These are phyloP conservation scores for Zasmidium citrigriseum DNA, from an alignment of 2,329 filamentous ascomycete genomes.

Conservation along the genomic window DNA sequence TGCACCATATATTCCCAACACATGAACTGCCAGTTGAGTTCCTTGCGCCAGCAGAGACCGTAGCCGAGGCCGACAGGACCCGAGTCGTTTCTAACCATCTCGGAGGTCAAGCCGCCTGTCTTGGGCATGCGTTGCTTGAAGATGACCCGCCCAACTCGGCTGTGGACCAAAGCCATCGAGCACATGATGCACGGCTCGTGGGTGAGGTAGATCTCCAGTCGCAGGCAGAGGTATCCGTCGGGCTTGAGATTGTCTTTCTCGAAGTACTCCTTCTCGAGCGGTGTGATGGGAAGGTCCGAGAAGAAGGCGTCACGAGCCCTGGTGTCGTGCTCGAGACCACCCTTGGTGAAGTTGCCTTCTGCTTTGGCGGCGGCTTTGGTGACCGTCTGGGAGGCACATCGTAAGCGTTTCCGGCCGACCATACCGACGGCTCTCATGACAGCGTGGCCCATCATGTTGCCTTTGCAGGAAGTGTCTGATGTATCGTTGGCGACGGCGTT, in stretches of 20 bases:
- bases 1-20: slow-evolving; percentile 65
- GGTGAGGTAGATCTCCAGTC: slow-evolving; percentile 88
- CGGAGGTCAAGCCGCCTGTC: slow-evolving; percentile 81
- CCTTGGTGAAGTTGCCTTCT: slow-evolving; percentile 32
- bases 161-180: slow-evolving; percentile 93
- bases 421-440: slow-evolving; percentile 80
- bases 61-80: slow-evolving; percentile 49
- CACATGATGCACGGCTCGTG: slow-evolving; percentile 97
- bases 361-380: slow-evolving; percentile 33
- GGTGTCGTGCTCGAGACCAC: slow-evolving; percentile 37
- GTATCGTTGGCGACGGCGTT: slow-evolving; percentile 20
- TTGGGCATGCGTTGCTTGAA: slow-evolving; percentile 77
- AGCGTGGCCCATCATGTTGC: slow-evolving; percentile 77
- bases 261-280: slow-evolving; percentile 65
- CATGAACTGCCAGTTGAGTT: slow-evolving; percentile 83
- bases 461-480: slow-evolving; percentile 42
- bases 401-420: slow-evolving; percentile 63
- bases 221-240: slow-evolving; percentile 90
- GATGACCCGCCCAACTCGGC: slow-evolving; percentile 82
- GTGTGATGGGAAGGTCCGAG: slow-evolving; percentile 67
- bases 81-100: slow-evolving; percentile 47
- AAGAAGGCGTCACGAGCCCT: slow-evolving; percentile 57
- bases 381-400: slow-evolving; percentile 32
- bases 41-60: slow-evolving; percentile 66
- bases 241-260: slow-evolving; percentile 64